Base-by-base conservation (phyloP, 148 eudicot species). In the Linanthus parryae region DNA sequence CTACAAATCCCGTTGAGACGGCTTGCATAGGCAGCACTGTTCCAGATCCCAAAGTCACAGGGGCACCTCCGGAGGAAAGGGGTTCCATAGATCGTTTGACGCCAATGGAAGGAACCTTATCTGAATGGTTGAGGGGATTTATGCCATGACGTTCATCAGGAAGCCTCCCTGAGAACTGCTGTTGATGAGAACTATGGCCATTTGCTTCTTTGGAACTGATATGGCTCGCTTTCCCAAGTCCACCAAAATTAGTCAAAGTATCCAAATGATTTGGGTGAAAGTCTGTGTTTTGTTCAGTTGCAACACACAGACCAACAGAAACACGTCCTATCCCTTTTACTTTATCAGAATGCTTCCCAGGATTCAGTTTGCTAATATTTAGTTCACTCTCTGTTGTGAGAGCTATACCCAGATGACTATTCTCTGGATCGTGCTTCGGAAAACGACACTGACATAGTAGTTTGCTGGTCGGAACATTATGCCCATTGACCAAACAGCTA, bases 281-380 rank as follows among this genome's bases (percentile, higher is more conserved):
- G 45, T 43, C 50, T 46, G 49, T 64, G 56, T 66, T 61, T 31
- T 61, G 47, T 55, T 66, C 78, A 61, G 67, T 57, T 40, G 58
- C 58, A 59, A 42, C 17, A 34, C 10, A 59, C 30, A 50, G 47
- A 49, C 48, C 40, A 46, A 41, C 43, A 52, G 54, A 21, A 33
- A 42, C 65, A 65, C 20, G 28, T 45, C 48, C 63, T 24, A 56
- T 45, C 36, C 29, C 69, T 29, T 49, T 53, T 16, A 51, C 66
- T 48, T 42, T 62, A 25, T 62, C 52, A 62, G 49, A 8, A 14
- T 53, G 65, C 30, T 58, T 67, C 31, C 53, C 61, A 7, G 34
- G 34, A 61, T 20, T 73, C 44, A 49, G 18, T 28, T 36, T 55
- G 45, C 24, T 47, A 39, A 26, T n/a, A 29, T 20, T 44, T 27